Conservation (phyloP, 2,329 filamentous ascomycete species). For the Cordyceps fumosorosea region DNA sequence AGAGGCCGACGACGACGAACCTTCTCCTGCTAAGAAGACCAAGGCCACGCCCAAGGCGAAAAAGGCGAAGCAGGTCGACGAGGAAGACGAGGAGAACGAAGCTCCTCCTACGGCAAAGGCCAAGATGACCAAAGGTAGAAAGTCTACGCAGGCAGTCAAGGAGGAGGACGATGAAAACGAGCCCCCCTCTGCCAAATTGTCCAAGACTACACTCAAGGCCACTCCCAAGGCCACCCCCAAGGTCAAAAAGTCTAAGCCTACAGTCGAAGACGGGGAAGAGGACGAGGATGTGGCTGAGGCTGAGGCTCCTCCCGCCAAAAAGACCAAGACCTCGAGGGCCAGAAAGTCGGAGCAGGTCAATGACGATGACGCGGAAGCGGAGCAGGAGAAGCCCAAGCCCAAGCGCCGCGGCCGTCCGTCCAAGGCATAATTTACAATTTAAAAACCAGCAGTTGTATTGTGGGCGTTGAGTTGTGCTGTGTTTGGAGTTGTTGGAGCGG, state of each 20-base stretch:
- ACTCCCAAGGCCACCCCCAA: not conserved
- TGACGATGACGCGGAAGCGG: conserved; percentile 19
- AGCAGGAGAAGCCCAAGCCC: conserved; percentile 25
- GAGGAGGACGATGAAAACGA: not conserved
- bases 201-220: not conserved
- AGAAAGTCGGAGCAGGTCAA: conserved; percentile 14
- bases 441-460: not conserved
- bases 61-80: not conserved
- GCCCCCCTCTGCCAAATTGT: not conserved
- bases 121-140: not conserved
- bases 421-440: conserved; percentile 17
- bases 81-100: not conserved
- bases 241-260: conserved; percentile 4
- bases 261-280: not conserved
- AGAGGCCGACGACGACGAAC: not conserved
- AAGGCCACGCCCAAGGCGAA: not conserved
- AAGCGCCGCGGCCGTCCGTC: conserved; percentile 25
- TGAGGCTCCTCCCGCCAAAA: conserved; percentile 17
- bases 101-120: not conserved
- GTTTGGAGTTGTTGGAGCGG: not conserved
- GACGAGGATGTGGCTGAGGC: not conserved
- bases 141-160: not conserved
- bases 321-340: not conserved
- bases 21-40: not conserved
- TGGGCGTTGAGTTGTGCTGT: not conserved